These are phyloP conservation scores for Pseudophaeomoniella oleicola DNA, from an alignment of 2,329 filamentous ascomycete genomes.

Conservation along the genomic window DNA sequence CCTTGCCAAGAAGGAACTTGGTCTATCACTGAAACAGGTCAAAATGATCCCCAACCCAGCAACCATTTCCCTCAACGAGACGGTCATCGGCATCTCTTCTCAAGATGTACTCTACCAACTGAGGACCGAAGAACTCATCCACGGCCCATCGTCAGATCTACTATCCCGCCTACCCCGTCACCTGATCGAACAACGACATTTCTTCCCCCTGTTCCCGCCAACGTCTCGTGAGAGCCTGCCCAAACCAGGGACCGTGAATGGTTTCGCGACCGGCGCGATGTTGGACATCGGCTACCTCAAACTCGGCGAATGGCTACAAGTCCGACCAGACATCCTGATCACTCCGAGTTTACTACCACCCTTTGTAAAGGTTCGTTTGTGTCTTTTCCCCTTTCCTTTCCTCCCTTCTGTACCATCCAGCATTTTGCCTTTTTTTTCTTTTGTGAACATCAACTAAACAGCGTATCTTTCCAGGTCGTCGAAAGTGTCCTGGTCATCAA, in stretches of 20 bases:
- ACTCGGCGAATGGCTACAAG: slow-evolving; percentile 78
- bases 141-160: slow-evolving; percentile 40
- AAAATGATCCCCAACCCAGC: slow-evolving; percentile 81
- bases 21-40: slow-evolving; percentile 57
- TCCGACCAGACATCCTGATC: slow-evolving; percentile 71
- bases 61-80: slow-evolving; percentile 77
- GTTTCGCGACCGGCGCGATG: slow-evolving; percentile 56
- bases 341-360: slow-evolving; percentile 69
- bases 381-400: neutral
- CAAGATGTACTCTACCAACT: slow-evolving; percentile 78
- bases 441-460: slow-evolving; percentile 2
- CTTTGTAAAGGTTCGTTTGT: slow-evolving; percentile 62
- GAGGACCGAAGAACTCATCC: slow-evolving; percentile 54
- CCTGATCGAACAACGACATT: slow-evolving; percentile 79
- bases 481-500: slow-evolving; percentile 85
- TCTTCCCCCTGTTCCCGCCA: slow-evolving; percentile 78
- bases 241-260: slow-evolving; percentile 46
- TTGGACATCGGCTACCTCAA: slow-evolving; percentile 75
- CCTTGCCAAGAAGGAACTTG: slow-evolving; percentile 56
- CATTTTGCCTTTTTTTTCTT: neutral
- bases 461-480: slow-evolving; percentile 49
- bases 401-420: neutral
- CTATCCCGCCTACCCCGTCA: slow-evolving; percentile 60
- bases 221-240: slow-evolving; percentile 53
- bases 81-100: slow-evolving; percentile 63